These are phyloP conservation scores for Dissophora ornata DNA, from an alignment of 192 early-diverging fungal genomes.

Conservation along the genomic window DNA sequence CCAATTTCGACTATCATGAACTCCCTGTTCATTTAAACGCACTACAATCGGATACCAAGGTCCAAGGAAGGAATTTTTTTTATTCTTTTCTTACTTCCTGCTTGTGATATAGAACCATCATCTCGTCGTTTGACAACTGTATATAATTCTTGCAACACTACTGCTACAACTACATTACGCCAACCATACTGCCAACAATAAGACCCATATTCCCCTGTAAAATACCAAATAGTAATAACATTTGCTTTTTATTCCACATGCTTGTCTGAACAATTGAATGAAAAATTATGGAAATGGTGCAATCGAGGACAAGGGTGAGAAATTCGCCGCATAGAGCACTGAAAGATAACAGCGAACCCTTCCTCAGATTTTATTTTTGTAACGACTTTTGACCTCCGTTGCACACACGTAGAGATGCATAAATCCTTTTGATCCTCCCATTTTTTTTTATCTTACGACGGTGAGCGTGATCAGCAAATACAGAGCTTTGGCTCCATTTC, in stretches of 20 bases:
- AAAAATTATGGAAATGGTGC: neutral
- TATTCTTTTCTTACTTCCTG: neutral
- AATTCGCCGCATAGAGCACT: no score
- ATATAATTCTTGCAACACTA: conserved; percentile 16
- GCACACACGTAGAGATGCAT: no score
- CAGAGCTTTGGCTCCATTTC: no score
- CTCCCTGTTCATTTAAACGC: conserved; percentile 47
- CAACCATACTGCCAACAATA: conserved; percentile 4
- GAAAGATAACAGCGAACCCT: no score
- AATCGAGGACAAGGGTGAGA: neutral
- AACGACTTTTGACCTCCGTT: no score
- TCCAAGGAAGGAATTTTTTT: neutral
- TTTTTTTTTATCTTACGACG: no score
- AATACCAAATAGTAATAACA: conserved; percentile 13
- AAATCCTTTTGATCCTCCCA: no score
- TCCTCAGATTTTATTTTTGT: no score
- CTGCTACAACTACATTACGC: conserved; percentile 9
- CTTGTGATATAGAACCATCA: conserved; percentile 10
- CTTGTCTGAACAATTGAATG: neutral
- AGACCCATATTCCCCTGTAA: neutral
- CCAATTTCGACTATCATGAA: conserved; percentile 53
- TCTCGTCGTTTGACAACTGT: neutral
- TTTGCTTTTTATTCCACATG: neutral
- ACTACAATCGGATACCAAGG: neutral
- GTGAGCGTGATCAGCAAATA: no score